Evolutionary conservation across 495 filamentous ascomycete species (phyloP).

Genomic region (Monascus purpureus): DNA sequence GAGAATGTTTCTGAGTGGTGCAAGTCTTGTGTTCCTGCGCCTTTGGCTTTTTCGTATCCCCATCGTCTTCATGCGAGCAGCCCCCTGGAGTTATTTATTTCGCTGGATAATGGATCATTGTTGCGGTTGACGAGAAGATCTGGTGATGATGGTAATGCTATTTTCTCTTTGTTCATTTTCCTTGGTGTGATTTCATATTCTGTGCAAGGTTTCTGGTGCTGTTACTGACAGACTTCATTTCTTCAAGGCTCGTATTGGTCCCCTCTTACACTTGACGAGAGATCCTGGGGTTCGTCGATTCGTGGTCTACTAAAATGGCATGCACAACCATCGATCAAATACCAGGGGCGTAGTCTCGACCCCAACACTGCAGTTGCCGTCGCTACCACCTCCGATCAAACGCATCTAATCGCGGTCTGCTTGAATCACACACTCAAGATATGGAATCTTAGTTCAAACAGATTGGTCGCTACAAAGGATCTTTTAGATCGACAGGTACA

Average conservation of each 20-base stretch:
- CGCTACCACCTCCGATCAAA: constrained; percentile 46
- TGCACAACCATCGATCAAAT: constrained; percentile 47
- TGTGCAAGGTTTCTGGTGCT: no score
- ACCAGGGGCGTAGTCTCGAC: constrained; percentile 53
- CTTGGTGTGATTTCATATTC: no score
- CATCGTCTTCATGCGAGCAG: constrained; percentile 67
- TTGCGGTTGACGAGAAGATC: constrained; percentile 54
- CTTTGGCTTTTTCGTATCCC: constrained; percentile 63
- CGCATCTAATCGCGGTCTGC: constrained; percentile 69
- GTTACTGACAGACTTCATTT: not conserved
- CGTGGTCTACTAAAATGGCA: constrained; percentile 59
- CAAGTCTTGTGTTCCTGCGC: constrained; percentile 54
- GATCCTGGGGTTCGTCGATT: constrained; percentile 60
- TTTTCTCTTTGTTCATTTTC: not conserved
- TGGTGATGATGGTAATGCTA: constrained; percentile 48
- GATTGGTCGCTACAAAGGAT: constrained; percentile 57
- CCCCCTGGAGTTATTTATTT: constrained; percentile 58
- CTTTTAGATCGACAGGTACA: constrained; percentile 44
- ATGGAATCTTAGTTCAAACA: constrained; percentile 69
- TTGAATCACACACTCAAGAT: constrained; percentile 75
- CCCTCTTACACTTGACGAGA: constrained; percentile 66
- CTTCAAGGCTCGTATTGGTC: constrained; percentile 48
- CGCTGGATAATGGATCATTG: constrained; percentile 71
- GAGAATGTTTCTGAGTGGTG: constrained; percentile 60
- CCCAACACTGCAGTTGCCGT: constrained; percentile 49